Evolutionary conservation across 495 filamentous ascomycete species (phyloP).

Genomic region (Schizothecium vesticola): DNA sequence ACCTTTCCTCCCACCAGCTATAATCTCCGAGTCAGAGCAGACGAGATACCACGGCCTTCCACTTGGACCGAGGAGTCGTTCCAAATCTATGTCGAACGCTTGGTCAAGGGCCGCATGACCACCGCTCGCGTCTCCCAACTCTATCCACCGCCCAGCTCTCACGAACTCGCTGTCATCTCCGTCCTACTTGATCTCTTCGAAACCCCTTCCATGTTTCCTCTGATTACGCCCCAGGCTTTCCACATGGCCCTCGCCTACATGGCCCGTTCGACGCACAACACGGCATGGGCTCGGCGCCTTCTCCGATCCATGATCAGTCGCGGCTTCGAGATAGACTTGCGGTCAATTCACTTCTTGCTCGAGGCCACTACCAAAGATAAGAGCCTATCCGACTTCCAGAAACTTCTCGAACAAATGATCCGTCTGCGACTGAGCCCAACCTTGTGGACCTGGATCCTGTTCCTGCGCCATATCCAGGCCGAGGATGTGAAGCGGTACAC

Average conservation of each 20-base stretch:
- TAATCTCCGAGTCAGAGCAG: neutral
- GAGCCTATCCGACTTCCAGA: conserved; percentile 31
- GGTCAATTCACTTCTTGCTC: conserved; percentile 32
- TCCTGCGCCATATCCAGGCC: conserved; percentile 35
- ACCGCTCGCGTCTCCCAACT: neutral
- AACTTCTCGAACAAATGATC: conserved; percentile 29
- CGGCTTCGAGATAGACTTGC: conserved; percentile 26
- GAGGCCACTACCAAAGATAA: conserved; percentile 23
- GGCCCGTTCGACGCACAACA: neutral
- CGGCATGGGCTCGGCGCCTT: neutral
- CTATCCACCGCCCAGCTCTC: neutral
- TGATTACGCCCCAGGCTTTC: neutral
- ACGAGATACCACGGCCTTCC: neutral
- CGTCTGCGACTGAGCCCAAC: conserved; percentile 24
- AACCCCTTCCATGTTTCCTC: neutral
- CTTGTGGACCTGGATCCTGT: conserved; percentile 35
- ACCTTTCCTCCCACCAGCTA: neutral
- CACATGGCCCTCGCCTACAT: neutral
- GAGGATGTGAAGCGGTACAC: conserved; percentile 34
- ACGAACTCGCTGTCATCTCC: neutral
- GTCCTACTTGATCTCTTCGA: neutral
- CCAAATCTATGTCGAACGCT: neutral
- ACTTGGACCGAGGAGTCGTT: neutral
- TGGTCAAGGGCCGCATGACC: neutral
- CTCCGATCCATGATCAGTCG: neutral